A percentile compares a stretch with the other conserved stretches of the same genome.
These are phyloP conservation scores for Pseudotulostoma volvatum DNA, from an alignment of 495 filamentous ascomycete species.

Conservation along the genomic window DNA sequence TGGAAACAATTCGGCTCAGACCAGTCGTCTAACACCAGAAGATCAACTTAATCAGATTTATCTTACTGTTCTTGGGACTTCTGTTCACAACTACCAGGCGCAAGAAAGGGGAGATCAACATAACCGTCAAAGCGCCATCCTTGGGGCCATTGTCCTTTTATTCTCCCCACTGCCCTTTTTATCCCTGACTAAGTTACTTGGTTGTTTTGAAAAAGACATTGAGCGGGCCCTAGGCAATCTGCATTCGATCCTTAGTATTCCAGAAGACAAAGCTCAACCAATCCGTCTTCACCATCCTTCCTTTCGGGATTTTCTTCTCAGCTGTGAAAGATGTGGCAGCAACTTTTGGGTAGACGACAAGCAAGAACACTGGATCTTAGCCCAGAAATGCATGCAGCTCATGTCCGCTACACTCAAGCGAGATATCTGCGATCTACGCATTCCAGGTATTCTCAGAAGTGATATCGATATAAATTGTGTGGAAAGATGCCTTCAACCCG, in stretches of 20 bases:
- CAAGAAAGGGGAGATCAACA: slow-evolving; percentile 2
- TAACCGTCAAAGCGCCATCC: slow-evolving; percentile 5
- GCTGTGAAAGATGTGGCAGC: slow-evolving; percentile 12
- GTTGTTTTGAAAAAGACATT: background rate
- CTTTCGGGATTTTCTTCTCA: slow-evolving; percentile 37
- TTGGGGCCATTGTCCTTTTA: slow-evolving; percentile 16
- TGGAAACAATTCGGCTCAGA: slow-evolving; percentile 2
- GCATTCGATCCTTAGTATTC: slow-evolving; percentile 19
- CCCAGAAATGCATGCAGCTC: slow-evolving; percentile 17
- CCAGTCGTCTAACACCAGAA: background rate
- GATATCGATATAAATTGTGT: slow-evolving; percentile 7
- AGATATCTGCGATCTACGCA: slow-evolving; percentile 25
- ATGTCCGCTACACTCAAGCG: slow-evolving; percentile 15
- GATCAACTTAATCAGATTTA: slow-evolving; percentile 10
- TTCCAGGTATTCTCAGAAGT: slow-evolving; percentile 11
- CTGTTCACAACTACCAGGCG: slow-evolving; percentile 2
- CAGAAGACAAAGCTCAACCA: slow-evolving; percentile 10
- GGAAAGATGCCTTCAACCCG: slow-evolving; percentile 7
- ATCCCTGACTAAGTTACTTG: slow-evolving; percentile 14
- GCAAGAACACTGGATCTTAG: slow-evolving; percentile 17
- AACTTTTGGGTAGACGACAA: slow-evolving; percentile 25
- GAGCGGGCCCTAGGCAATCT: background rate
- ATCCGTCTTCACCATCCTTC: slow-evolving; percentile 31
- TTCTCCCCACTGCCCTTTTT: slow-evolving; percentile 14
- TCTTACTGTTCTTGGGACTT: slow-evolving; percentile 9